A percentile compares a stretch with the other conserved stretches of the same genome.
Evolutionary conservation across 2,329 filamentous ascomycete species (phyloP).

Genomic region (Colletotrichum noveboracense): DNA sequence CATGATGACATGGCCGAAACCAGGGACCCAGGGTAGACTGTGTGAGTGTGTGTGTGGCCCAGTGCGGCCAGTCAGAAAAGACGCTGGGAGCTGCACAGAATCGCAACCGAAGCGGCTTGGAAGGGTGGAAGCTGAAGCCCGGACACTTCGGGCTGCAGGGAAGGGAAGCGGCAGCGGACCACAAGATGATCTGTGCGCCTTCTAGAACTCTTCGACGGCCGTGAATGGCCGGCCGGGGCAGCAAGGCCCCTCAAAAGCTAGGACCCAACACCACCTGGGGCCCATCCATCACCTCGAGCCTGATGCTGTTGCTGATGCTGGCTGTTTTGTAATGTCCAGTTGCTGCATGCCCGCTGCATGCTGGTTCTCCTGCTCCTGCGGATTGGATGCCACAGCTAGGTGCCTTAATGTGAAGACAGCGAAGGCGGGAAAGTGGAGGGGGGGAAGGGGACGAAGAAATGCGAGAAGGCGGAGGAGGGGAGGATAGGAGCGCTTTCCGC

Average conservation of each 20-base stretch:
- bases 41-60: neutral
- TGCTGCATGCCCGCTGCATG: neutral
- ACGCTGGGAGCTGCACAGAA: constrained; percentile 20
- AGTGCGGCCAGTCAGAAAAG: constrained; percentile 9
- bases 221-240: constrained; percentile 21
- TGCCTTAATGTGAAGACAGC: neutral
- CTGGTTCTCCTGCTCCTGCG: neutral
- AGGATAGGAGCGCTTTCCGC: neutral
- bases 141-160: constrained; percentile 23
- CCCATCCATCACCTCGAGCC: neutral
- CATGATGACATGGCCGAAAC: constrained; percentile 23
- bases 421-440: neutral
- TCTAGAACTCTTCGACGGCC: constrained; percentile 27
- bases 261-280: constrained; percentile 8
- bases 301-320: neutral
- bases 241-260: constrained; percentile 19
- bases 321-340: neutral
- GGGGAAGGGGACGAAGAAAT: neutral
- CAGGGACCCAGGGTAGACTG: constrained; percentile 9
- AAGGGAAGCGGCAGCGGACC: neutral
- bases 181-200: constrained; percentile 20
- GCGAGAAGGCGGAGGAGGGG: neutral
- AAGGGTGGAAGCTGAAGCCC: constrained; percentile 25
- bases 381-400: neutral
- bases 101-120: constrained; percentile 24